Evolutionary conservation across 140 eudicot species (phyloP).

Genomic region (Cichorium intybus): DNA sequence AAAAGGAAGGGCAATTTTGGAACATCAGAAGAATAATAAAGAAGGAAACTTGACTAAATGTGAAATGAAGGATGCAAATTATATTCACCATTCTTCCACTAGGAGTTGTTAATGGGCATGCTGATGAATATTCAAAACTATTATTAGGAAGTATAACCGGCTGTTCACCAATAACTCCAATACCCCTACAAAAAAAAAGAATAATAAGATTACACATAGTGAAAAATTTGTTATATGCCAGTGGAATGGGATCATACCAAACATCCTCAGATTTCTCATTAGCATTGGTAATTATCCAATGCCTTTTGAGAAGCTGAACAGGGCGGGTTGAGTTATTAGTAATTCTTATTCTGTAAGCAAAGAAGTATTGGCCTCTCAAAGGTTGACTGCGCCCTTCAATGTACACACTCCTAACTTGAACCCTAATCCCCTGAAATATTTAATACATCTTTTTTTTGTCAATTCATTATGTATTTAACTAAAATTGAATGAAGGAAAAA

Average conservation of each 20-base stretch:
- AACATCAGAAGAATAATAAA: too few relatives aligned
- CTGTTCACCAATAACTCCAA: slow-evolving; percentile 97
- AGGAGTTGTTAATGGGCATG: slow-evolving; percentile 92
- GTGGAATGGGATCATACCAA: slow-evolving; percentile 46
- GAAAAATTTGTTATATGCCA: neutral
- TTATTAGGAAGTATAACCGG: slow-evolving; percentile 94
- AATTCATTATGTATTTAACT: neutral
- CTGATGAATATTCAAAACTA: slow-evolving; percentile 93
- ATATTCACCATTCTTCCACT: slow-evolving; percentile 91
- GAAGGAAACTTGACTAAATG: too few relatives aligned
- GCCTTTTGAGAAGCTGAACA: slow-evolving; percentile 90
- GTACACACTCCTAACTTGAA: slow-evolving; percentile 96
- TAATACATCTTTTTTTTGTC: neutral
- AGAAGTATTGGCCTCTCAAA: slow-evolving; percentile 74
- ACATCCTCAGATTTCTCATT: slow-evolving; percentile 89
- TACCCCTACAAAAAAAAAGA: slow-evolving; percentile 55
- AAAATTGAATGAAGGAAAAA: neutral
- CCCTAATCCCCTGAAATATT: slow-evolving; percentile 72
- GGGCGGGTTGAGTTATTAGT: slow-evolving; percentile 89
- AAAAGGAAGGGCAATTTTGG: too few relatives aligned
- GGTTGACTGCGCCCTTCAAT: slow-evolving; percentile 91
- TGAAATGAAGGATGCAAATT: neutral
- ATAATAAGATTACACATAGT: neutral
- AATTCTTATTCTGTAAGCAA: slow-evolving; percentile 89
- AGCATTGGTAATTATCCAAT: slow-evolving; percentile 95